These are phyloP conservation scores for Aspergillus sergii DNA, from an alignment of 2,329 filamentous ascomycete genomes.

Conservation along the genomic window DNA sequence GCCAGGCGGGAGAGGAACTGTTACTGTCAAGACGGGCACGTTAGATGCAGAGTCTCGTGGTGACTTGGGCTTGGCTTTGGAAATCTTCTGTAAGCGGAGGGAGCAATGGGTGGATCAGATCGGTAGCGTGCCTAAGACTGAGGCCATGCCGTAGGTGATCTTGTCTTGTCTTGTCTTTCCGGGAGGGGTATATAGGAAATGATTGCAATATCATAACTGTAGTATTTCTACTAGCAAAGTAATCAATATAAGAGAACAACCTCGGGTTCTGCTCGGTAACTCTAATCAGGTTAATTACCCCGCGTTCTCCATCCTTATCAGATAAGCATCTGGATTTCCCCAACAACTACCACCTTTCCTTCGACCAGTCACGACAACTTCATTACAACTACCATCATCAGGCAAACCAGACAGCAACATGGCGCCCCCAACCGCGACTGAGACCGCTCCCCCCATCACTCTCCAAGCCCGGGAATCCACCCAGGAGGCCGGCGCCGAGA, in stretches of 20 bases:
- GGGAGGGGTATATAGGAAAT: too few relatives aligned
- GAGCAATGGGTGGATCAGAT: constrained; percentile 25
- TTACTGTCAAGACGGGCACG: constrained; percentile 27
- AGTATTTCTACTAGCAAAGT: too few relatives aligned
- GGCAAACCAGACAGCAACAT: constrained; percentile 15
- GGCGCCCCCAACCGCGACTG: constrained; percentile 33
- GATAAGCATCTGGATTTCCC: neutral
- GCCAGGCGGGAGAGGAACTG: constrained; percentile 8
- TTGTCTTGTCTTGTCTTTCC: too few relatives aligned
- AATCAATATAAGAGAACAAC: neutral
- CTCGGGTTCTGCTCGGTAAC: neutral
- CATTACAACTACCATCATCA: neutral
- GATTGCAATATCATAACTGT: too few relatives aligned
- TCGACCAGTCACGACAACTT: too few relatives aligned
- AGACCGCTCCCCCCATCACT: constrained; percentile 20
- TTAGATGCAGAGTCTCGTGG: constrained; percentile 21
- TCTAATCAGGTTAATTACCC: neutral
- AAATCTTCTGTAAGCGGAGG: constrained; percentile 26
- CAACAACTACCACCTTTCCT: neutral
- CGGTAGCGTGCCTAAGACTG: neutral
- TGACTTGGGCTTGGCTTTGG: constrained; percentile 16
- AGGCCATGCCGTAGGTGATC: constrained; percentile 6
- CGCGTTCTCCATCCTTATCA: neutral
- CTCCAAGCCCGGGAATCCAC: constrained; percentile 24
- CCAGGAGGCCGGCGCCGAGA: constrained; percentile 26